A percentile compares a stretch with the other conserved stretches of the same genome.
Conservation (phyloP, 202 grass and related monocot species). For the Brachypodium distachyon region DNA sequence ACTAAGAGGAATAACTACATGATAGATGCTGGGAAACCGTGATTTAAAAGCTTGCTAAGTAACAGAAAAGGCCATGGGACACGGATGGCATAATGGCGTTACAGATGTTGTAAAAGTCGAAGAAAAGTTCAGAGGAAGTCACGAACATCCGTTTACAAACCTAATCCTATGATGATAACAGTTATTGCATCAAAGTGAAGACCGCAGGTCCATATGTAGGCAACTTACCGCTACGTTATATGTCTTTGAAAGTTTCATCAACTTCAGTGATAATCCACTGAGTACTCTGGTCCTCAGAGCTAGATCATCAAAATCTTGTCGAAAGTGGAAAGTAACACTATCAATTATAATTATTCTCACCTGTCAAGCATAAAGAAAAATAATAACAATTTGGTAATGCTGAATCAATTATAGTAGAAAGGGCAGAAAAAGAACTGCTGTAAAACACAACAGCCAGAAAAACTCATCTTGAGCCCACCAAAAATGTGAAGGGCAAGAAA, state of each 20-base stretch:
- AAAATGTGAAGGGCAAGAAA: background rate
- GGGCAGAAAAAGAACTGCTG: background rate
- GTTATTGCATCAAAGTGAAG: background rate
- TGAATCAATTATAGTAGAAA: background rate
- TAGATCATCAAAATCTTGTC: constrained; percentile 93
- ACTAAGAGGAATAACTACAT: no score
- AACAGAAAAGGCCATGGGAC: background rate
- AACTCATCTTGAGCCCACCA: background rate
- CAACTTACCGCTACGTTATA: constrained; percentile 70
- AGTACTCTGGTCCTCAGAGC: constrained; percentile 76
- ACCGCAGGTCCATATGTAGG: background rate
- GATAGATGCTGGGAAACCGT: no score
- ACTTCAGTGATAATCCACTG: constrained; percentile 71
- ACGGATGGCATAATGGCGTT: background rate
- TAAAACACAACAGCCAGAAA: background rate
- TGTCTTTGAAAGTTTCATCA: constrained; percentile 77
- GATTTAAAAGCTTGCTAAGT: no score
- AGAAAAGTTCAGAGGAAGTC: background rate
- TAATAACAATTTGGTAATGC: background rate
- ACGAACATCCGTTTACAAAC: background rate
- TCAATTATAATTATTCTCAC: constrained; percentile 79
- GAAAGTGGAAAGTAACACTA: constrained; percentile 88
- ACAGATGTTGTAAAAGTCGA: background rate
- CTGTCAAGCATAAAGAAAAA: constrained; percentile 27
- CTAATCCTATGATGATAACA: background rate